phyloP scores from a whole-genome alignment of 2,329 filamentous ascomycete genomes.

The Truncatella angustata region DNA sequence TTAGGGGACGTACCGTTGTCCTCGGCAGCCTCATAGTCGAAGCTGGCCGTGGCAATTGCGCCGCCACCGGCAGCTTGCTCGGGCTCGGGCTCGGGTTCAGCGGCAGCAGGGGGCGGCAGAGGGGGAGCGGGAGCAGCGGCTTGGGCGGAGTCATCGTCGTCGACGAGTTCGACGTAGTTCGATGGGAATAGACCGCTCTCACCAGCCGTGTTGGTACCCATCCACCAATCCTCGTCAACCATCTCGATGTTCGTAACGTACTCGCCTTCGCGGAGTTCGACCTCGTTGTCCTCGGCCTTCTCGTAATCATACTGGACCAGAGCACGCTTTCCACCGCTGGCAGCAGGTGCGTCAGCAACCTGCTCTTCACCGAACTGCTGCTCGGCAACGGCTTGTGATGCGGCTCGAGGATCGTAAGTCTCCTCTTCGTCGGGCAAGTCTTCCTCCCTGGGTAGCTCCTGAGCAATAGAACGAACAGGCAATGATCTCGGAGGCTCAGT shows the following conservation, averaged over 20 bases:
- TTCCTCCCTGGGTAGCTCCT: constrained; percentile 61
- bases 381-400: constrained; percentile 54
- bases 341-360: constrained; percentile 31
- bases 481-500: constrained; percentile 55
- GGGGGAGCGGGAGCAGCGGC: constrained; percentile 24
- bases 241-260: constrained; percentile 90
- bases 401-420: constrained; percentile 59
- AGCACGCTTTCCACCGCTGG: constrained; percentile 65
- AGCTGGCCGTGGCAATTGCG: constrained; percentile 78
- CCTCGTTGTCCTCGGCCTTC: constrained; percentile 95
- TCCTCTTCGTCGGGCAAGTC: constrained; percentile 65
- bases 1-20: constrained; percentile 67
- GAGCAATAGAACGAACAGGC: constrained; percentile 61
- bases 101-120: constrained; percentile 35
- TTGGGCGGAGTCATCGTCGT: constrained; percentile 45
- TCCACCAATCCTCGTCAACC: constrained; percentile 99
- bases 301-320: constrained; percentile 93
- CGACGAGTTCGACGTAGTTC: constrained; percentile 90
- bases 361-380: constrained; percentile 39
- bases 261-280: constrained; percentile 86
- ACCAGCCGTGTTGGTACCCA: constrained; percentile 82
- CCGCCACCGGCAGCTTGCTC: constrained; percentile 45
- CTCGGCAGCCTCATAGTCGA: constrained; percentile 96
- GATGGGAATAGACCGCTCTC: constrained; percentile 91
- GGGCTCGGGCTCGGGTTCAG: constrained; percentile 33